These are phyloP conservation scores for Starmerella potacharoeniae DNA, from an alignment of 805 yeast species.

Conservation along the genomic window DNA sequence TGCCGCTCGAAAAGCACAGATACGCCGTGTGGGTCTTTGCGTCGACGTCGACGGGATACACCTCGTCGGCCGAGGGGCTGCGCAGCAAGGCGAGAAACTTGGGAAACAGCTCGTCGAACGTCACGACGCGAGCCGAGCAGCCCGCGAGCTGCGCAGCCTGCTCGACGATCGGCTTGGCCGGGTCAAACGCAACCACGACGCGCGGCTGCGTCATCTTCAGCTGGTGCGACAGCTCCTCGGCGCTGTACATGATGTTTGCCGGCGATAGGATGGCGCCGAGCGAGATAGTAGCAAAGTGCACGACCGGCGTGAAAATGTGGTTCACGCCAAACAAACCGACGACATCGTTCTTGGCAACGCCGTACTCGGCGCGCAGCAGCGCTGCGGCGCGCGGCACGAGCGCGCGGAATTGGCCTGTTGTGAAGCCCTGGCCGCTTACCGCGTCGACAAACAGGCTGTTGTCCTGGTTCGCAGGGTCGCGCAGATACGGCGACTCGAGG, in stretches of 20 bases:
- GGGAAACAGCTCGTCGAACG: conserved; percentile 3
- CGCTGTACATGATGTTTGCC: conserved; percentile 28
- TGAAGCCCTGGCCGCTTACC: conserved; percentile 16
- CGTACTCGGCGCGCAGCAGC: conserved; percentile 18
- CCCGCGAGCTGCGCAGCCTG: conserved; percentile 13
- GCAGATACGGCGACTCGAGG: background rate
- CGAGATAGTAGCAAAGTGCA: conserved; percentile 25
- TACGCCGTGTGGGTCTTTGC: conserved; percentile 21
- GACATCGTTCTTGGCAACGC: conserved; percentile 25
- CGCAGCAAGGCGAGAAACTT: conserved; percentile 1
- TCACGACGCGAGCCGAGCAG: background rate
- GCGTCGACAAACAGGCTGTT: conserved; percentile 19
- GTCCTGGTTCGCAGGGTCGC: background rate
- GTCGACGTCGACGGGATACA: conserved; percentile 13
- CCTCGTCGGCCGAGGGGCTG: conserved; percentile 7
- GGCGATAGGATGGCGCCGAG: conserved; percentile 28
- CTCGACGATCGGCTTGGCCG: conserved; percentile 5
- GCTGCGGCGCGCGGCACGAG: conserved; percentile 19
- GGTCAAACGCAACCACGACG: conserved; percentile 18
- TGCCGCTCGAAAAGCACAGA: conserved; percentile 28
- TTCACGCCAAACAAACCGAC: conserved; percentile 26
- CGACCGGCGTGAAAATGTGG: conserved; percentile 23
- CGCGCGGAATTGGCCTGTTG: conserved; percentile 12
- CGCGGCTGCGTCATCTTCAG: conserved; percentile 19
- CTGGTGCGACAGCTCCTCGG: conserved; percentile 28